phyloP scores from a whole-genome alignment of 805 yeast species.

The Teunomyces panamensis region DNA sequence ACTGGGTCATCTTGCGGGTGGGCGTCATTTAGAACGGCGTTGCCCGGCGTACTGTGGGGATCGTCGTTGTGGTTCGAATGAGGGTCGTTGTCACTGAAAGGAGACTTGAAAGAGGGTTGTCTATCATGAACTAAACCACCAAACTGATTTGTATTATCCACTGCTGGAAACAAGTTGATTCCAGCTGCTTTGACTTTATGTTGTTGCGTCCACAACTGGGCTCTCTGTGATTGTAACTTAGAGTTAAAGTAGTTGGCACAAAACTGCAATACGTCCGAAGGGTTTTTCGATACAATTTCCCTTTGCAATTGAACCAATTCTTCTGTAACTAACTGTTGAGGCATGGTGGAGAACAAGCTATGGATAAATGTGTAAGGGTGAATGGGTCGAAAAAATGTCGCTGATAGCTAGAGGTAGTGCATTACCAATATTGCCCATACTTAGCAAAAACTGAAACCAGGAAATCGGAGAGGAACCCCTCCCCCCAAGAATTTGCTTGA shows the following conservation, averaged over 20 bases:
- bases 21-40: neutral
- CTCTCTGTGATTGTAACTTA: slow-evolving; percentile 59
- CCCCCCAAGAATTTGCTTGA: too few relatives aligned
- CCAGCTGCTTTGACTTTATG: slow-evolving; percentile 50
- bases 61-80: slow-evolving; percentile 42
- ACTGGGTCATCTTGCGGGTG: neutral
- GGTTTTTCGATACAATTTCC: slow-evolving; percentile 51
- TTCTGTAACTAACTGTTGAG: slow-evolving; percentile 24
- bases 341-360: slow-evolving; percentile 8
- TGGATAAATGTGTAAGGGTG: neutral
- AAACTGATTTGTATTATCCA: slow-evolving; percentile 32
- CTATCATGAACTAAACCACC: slow-evolving; percentile 28
- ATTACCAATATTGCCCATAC: neutral
- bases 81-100: slow-evolving; percentile 65
- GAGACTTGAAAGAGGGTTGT: slow-evolving; percentile 54
- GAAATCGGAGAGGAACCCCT: neutral
- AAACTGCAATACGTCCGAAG: slow-evolving; percentile 69
- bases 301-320: slow-evolving; percentile 64
- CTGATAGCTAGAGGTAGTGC: slow-evolving; percentile 1
- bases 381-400: slow-evolving; percentile 2
- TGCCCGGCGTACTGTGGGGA: slow-evolving; percentile 9
- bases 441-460: neutral
- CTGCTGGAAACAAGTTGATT: slow-evolving; percentile 42
- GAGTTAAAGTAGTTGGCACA: slow-evolving; percentile 69
- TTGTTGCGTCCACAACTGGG: slow-evolving; percentile 49